phyloP scores from a whole-genome alignment of 108 stramenopile genomes.

The Poteriospumella lacustris region DNA sequence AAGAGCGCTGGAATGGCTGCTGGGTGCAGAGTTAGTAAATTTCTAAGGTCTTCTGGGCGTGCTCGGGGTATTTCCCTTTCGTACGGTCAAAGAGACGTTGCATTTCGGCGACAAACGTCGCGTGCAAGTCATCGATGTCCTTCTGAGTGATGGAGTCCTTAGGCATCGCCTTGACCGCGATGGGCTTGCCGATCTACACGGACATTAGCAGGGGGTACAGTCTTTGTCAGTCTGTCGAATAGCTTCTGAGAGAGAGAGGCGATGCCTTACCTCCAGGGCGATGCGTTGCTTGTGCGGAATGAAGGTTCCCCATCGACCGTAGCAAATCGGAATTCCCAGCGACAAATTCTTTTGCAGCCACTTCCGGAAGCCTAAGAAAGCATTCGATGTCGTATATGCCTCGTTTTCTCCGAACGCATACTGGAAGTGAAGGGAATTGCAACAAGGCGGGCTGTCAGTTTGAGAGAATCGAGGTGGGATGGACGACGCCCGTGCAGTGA shows the following conservation, averaged over 20 bases:
- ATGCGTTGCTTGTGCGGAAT: neutral
- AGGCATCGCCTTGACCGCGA: neutral
- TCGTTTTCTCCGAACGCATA: conserved; percentile 30
- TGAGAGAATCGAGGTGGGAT: neutral
- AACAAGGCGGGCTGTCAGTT: neutral
- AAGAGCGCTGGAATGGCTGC: too few species aligned
- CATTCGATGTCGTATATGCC: neutral
- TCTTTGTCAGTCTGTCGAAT: neutral
- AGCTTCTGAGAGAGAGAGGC: neutral
- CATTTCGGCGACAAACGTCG: neutral
- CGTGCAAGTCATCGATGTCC: conserved; percentile 16
- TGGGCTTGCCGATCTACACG: neutral
- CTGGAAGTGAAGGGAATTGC: neutral
- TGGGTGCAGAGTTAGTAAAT: too few species aligned
- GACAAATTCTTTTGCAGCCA: conserved; percentile 22
- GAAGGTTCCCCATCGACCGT: neutral
- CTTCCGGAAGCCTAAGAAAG: conserved; percentile 4
- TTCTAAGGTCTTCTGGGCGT: too few species aligned
- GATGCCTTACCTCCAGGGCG: neutral
- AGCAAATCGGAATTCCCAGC: conserved; percentile 1
- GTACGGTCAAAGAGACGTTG: conserved; percentile 15
- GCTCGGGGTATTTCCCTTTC: neutral
- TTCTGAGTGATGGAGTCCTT: neutral
- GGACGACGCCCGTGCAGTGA: too few species aligned
- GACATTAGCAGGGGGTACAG: neutral